Conservation (phyloP, 1,284 basidiomycete species). For the Phaffia rhodozyma region DNA sequence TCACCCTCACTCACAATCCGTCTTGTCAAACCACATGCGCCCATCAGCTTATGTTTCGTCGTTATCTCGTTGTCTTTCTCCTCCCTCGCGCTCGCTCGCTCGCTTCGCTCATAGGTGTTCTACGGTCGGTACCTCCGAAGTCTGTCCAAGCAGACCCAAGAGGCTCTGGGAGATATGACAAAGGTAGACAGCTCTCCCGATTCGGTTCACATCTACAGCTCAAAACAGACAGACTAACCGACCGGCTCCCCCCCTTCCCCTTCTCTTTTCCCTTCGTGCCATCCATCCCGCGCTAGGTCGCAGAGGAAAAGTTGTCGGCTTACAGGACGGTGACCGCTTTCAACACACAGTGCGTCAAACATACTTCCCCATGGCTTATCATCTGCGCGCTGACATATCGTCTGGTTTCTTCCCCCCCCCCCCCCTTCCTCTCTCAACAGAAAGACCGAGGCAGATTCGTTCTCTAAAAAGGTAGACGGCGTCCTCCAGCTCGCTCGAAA, state of each 20-base stretch:
- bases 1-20: background rate
- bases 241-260: no score
- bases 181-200: slow-evolving; percentile 41
- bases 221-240: no score
- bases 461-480: slow-evolving; percentile 45
- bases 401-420: no score
- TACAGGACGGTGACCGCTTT: slow-evolving; percentile 87
- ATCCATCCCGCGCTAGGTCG: slow-evolving; percentile 40
- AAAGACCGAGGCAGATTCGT: slow-evolving; percentile 51
- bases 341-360: slow-evolving; percentile 44
- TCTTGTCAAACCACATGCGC: no score
- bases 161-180: slow-evolving; percentile 88
- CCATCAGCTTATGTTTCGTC: no score
- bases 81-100: slow-evolving; percentile 7
- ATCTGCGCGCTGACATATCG: slow-evolving; percentile 36
- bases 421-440: no score
- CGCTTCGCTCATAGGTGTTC: slow-evolving; percentile 50
- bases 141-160: slow-evolving; percentile 82
- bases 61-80: background rate
- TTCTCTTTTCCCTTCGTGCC: background rate
- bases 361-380: no score
- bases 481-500: slow-evolving; percentile 62
- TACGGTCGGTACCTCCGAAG: slow-evolving; percentile 91
- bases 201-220: background rate
- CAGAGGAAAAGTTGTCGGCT: slow-evolving; percentile 84